Conservation (phyloP, 169 alveolate species). For the Eimeria necatrix region DNA sequence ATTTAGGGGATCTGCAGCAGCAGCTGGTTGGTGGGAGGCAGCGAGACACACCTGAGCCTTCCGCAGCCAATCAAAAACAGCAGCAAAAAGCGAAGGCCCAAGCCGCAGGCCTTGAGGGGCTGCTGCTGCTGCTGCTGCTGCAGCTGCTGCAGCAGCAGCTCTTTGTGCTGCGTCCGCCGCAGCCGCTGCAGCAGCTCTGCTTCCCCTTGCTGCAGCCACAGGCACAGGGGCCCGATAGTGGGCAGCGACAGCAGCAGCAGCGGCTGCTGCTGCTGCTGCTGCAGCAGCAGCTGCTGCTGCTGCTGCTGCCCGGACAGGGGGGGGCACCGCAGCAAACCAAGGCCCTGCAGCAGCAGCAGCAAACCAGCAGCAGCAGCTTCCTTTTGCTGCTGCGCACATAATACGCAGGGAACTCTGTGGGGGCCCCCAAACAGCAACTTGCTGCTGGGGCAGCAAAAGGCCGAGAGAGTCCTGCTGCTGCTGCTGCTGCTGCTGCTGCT, state of each 20-base stretch:
- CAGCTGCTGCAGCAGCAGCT: constrained; percentile 44
- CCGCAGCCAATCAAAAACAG: not conserved
- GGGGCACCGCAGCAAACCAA: not conserved
- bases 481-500: not conserved
- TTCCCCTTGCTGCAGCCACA: constrained; percentile 48
- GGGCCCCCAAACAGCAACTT: not conserved
- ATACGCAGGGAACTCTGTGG: not conserved
- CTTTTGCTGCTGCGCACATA: not conserved
- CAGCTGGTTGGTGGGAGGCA: not conserved
- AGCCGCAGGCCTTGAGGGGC: constrained; percentile 28
- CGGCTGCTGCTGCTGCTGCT: not conserved
- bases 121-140: constrained; percentile 47
- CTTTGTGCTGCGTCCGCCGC: not conserved
- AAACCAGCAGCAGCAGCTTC: not conserved
- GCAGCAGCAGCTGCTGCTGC: no score
- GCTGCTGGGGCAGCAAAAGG: constrained; percentile 6
- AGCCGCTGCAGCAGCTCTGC: constrained; percentile 21
- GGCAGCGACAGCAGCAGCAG: constrained; percentile 3
- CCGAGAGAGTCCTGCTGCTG: constrained; percentile 2
- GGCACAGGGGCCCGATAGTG: not conserved
- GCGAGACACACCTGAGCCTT: not conserved
- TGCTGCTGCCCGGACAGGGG: no score
- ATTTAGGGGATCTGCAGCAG: not conserved
- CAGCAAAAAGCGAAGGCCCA: constrained; percentile 29
- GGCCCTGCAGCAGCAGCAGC: constrained; percentile 25